A percentile compares a stretch with the other conserved stretches of the same genome.
phyloP scores from a whole-genome alignment of 768 basidiomycete species.

The Dentipellis sp. region DNA sequence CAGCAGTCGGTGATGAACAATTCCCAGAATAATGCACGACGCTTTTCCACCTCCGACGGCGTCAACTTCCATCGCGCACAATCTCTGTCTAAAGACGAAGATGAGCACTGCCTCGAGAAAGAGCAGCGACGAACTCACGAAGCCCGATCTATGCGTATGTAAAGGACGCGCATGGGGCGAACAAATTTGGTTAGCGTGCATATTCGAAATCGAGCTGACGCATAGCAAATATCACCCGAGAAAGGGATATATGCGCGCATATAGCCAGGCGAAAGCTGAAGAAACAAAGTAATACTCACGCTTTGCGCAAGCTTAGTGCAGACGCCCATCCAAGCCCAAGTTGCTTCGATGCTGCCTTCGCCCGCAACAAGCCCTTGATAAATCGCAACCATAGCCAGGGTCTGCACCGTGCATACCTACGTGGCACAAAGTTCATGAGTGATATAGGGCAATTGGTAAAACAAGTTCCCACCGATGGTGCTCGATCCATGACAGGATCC shows the following conservation, averaged over 20 bases:
- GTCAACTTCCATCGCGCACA: conserved; percentile 61
- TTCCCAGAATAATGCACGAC: conserved; percentile 66
- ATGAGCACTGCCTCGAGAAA: too few species aligned
- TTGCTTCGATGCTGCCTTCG: conserved; percentile 62
- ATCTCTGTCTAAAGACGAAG: conserved; percentile 44
- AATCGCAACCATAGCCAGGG: conserved; percentile 58
- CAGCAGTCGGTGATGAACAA: conserved; percentile 66
- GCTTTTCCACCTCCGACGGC: conserved; percentile 58
- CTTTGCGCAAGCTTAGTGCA: conserved; percentile 61
- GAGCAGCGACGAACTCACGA: too few species aligned
- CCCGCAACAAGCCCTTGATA: conserved; percentile 59
- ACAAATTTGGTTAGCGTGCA: too few species aligned
- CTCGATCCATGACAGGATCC: conserved; percentile 60
- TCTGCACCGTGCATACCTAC: conserved; percentile 53
- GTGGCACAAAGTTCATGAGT: neutral
- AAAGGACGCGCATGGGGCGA: too few species aligned
- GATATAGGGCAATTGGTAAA: neutral
- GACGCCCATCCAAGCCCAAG: conserved; percentile 59
- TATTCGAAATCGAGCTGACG: too few species aligned
- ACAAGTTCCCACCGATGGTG: conserved; percentile 34
- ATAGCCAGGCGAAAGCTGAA: too few species aligned
- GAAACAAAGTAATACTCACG: conserved; percentile 31
- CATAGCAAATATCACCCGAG: too few species aligned
- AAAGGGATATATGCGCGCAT: too few species aligned
- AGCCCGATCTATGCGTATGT: too few species aligned